Percentiles rank a stretch among this genome's conserved stretches.
Conservation (phyloP, 192 early-diverging fungal genomes). For the Radiomyces spectabilis region DNA sequence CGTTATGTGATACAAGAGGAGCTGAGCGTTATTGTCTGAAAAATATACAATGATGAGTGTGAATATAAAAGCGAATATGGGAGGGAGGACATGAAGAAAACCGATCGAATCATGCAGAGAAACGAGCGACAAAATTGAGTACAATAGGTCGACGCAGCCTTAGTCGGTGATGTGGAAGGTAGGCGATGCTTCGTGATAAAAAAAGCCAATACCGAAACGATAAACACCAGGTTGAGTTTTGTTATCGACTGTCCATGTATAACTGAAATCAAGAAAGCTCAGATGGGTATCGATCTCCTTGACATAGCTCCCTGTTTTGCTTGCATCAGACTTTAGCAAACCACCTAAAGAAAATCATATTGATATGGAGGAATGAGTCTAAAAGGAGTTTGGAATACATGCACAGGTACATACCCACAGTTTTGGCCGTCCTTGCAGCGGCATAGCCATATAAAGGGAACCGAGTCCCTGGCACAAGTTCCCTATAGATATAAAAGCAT, state of each 20-base stretch:
- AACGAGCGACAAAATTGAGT: too few relatives aligned
- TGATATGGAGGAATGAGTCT: too few relatives aligned
- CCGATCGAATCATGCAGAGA: too few relatives aligned
- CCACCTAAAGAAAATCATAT: neutral
- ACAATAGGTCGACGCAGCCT: too few relatives aligned
- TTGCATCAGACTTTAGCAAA: neutral
- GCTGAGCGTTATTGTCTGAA: too few relatives aligned
- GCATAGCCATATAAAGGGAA: conserved; percentile 4
- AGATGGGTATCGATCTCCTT: neutral
- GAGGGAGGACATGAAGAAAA: too few relatives aligned
- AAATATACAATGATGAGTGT: too few relatives aligned
- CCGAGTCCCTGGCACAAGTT: neutral
- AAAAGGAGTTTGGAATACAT: neutral
- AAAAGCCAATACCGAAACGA: conserved; percentile 1
- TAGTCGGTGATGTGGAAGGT: neutral
- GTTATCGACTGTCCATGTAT: neutral
- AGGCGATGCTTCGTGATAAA: conserved; percentile 1
- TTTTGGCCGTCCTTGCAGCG: neutral
- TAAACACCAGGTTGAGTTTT: neutral
- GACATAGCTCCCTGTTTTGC: neutral
- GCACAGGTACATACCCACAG: neutral
- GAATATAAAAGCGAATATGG: too few relatives aligned
- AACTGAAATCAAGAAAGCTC: neutral
- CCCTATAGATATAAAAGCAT: neutral
- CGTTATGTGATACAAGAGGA: too few relatives aligned